Base-by-base conservation (phyloP, 441 rosid species). In the Populus hybrid region DNA sequence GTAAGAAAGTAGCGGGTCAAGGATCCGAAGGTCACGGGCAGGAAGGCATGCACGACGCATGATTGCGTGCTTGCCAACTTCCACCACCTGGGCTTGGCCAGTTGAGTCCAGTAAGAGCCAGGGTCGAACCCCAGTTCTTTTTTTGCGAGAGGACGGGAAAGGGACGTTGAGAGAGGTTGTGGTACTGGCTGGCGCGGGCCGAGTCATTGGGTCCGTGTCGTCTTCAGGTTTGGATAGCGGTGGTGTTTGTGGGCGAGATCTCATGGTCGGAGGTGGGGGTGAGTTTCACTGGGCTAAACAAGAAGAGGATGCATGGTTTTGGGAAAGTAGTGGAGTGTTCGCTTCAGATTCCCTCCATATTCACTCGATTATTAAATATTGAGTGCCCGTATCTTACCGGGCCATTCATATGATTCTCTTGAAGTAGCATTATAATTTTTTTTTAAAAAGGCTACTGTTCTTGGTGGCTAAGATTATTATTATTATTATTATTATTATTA, bases 1-100 rank as follows among this genome's bases (percentile, higher is more conserved):
- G 82, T 91, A 93, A 56, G 99, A 90, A 20, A 93, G 88, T 3
- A 88, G 82, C n/a, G 97, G 97, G 85, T 94, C 97, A 16, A 92
- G 90, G 31, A 90, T 87, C 31, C 31, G 31, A 29, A 29, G 31
- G 31, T 29, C 31, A 29, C 31, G 31, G 31, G 31, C 31, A 29
- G 31, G 31, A 29, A 29, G 31, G 31, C 31, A 4, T 29, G 31
- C 3, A 29, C 4, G 31, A 29, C 31, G 31, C 31, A 29, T 29
- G 4, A 29, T 29, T 29, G 31, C 31, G 31, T 29, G 31, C 31
- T 29, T 29, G 31, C 83, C 97, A 9, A 85, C 95, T 68, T 90
- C 95, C 71, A 81, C 86, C 9, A 83, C 84, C 72, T 81, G 83
- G 53, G 88, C 74, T 76, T 87, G 88, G 11, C 95, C 94, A 2